Base-by-base conservation (phyloP, 2,329 filamentous ascomycete genomes). In the Botrytis medusae region DNA sequence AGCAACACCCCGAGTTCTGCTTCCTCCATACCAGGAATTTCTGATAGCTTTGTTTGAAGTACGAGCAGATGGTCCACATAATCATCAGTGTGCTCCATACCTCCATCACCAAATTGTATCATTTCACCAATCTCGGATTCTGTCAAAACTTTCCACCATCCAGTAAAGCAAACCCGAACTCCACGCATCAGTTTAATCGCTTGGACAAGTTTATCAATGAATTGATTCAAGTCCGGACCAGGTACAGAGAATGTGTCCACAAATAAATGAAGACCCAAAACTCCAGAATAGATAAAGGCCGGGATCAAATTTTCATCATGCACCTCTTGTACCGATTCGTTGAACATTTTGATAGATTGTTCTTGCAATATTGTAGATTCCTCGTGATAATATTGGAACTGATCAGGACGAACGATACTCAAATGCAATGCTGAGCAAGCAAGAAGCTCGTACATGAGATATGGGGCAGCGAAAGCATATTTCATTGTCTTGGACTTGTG, bases 181-280 rank as follows among this genome's bases (percentile, higher is more conserved):
- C 81, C 81, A 8, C 77, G 75, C 44, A 81, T 77, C 8, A 82
- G 62, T 5, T 72, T 74, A 4, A 79, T 74, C 32, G 79, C 79
- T 34, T 79, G 76, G 16, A 81, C 76, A 16, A 82, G 76, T 32
- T 71, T 73, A 10, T 79, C 76, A 9, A 82, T 73, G 57, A 81
- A 81, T 0, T 22, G 51, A 69, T 79, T 77, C 16, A 84, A 79
- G 44, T 79, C 76, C 25, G 75, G 69, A 40, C 76, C 76, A 12
- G 80, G 77, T 32, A 75, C 78, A 25, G 78, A 65, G 1, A 84
- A 80, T 1, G 81, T 81, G 12, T 83, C 80, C 62, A 79, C 81
- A 44, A 85, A 81, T 61, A 81, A 78, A 71, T 83, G 81, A 4
- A 83, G 76, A 40, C 81, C 81, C 0, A 81, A 70, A 1, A 79